Evolutionary conservation across 2,329 filamentous ascomycete genomes (phyloP).

Genomic region (Pseudogymnoascus pannorum): DNA sequence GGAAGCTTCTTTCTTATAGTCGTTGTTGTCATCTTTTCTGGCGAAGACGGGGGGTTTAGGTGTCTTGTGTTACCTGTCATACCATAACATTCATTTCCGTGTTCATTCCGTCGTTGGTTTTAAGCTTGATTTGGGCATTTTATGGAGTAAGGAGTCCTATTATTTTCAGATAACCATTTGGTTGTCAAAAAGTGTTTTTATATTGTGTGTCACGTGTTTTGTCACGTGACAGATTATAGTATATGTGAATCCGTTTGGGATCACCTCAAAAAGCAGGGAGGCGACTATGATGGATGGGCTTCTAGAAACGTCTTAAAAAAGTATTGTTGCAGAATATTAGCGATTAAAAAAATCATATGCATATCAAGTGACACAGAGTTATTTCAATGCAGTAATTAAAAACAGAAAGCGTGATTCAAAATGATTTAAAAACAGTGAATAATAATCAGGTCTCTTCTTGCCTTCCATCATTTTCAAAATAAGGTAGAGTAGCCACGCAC

Average conservation of each 20-base stretch:
- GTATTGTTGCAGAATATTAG: background rate
- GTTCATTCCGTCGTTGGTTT: background rate
- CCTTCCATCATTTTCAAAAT: background rate
- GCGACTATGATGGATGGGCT: background rate
- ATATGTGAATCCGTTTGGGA: background rate
- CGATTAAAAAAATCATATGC: background rate
- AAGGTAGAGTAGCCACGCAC: constrained; percentile 7
- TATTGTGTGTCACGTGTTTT: background rate
- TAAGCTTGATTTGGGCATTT: background rate
- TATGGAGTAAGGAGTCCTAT: background rate
- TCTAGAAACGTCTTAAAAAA: background rate
- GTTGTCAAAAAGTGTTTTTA: background rate
- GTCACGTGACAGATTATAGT: background rate
- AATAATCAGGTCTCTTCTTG: background rate
- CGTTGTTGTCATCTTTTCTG: background rate
- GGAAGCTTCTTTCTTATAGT: background rate
- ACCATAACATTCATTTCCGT: background rate
- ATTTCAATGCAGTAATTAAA: background rate
- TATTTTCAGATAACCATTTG: background rate
- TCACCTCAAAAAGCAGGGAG: background rate
- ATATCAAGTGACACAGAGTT: constrained; percentile 7
- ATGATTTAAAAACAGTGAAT: background rate
- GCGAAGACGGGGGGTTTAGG: background rate
- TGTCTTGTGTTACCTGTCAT: background rate
- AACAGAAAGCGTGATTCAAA: background rate